Percentiles rank a stretch among this genome's conserved stretches.
phyloP scores from a whole-genome alignment of 2,329 filamentous ascomycete genomes.

The Fusarium sp. region DNA sequence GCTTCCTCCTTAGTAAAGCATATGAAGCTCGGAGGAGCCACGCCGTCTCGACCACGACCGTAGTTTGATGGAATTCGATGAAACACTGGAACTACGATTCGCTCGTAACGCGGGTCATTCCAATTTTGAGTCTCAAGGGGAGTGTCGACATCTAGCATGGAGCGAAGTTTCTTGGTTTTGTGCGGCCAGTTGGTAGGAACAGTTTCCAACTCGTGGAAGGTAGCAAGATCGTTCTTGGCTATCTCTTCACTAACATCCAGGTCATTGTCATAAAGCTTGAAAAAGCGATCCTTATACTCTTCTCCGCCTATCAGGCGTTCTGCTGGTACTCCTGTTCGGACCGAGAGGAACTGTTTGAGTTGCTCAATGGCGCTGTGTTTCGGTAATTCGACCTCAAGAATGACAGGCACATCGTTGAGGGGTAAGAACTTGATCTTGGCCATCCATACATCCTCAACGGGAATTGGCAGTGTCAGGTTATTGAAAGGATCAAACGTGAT shows the following conservation, averaged over 20 bases:
- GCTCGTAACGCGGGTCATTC: constrained; percentile 73
- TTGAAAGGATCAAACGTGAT: constrained; percentile 99
- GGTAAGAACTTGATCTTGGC: constrained; percentile 83
- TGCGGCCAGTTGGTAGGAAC: constrained; percentile 82
- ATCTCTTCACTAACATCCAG: constrained; percentile 80
- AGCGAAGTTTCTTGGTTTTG: constrained; percentile 65
- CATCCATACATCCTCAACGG: constrained; percentile 85
- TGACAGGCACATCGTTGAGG: constrained; percentile 76
- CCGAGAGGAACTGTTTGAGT: constrained; percentile 79
- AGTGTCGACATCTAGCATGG: constrained; percentile 64
- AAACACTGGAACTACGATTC: constrained; percentile 78
- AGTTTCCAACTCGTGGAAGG: constrained; percentile 82
- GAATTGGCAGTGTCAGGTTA: constrained; percentile 90
- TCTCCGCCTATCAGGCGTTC: constrained; percentile 83
- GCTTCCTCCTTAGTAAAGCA: constrained; percentile 80
- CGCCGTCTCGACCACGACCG: constrained; percentile 50
- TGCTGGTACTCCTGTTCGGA: constrained; percentile 72
- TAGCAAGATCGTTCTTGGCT: constrained; percentile 71
- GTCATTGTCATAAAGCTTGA: constrained; percentile 83
- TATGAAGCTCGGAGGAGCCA: constrained; percentile 75
- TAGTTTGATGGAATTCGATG: constrained; percentile 64
- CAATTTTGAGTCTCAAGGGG: constrained; percentile 61
- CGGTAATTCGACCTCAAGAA: constrained; percentile 83
- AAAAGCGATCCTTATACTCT: constrained; percentile 86
- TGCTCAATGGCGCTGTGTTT: constrained; percentile 78